Evolutionary conservation across 176 grass and related monocot genomes (phyloP), one percentile per base, ranked within the genome.

Genomic region (Eleusine coracana): DNA sequence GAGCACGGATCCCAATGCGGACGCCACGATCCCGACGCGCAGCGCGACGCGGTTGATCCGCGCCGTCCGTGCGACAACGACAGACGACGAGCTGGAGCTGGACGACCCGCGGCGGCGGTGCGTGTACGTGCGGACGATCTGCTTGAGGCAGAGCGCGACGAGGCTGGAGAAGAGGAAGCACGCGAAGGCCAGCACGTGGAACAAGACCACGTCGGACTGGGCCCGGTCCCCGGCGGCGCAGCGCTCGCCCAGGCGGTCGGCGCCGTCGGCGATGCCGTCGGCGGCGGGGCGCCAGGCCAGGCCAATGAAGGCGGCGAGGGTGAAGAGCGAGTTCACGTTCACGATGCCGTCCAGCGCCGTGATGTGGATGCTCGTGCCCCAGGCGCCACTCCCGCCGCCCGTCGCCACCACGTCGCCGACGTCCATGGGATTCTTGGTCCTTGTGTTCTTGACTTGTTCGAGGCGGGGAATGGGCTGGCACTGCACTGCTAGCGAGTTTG

Each of bases 131-230:
- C 96, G 96, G 77, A 93, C 90, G 72, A 90, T 80, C 93, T 92
- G 96, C 89, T 95, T 98, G 79, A 98, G 96, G 91, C 96, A 98
- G 87, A 98, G 96, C 39, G 91, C 93, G 76, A 98, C 80, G 76
- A 98, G 82, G 72, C 92, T 95, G 89, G 96, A 98, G 93, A 98
- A 95, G 73, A 95, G 92, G 85, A 98, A 98, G 89, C 86, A 95
- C 6, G 88, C 80, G 83, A 98, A 98, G 74, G 92, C 85, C 68
- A 93, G 82, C 5, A 98, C 91, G 87, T 98, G 89, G 87, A 98
- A 95, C 38, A 85, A 79, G 31, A 98, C 87, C 21, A 98, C 84
- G 76, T 95, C 87, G 36, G 88, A 88, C 87, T 91, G 84, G 40
- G 87, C 75, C 31, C 78, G 81, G 80, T 91, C 87, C 5, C 91